A percentile compares a stretch with the other conserved stretches of the same genome.
These are phyloP conservation scores for Penicillium tannophilum DNA, from an alignment of 495 filamentous ascomycete genomes.

Conservation along the genomic window DNA sequence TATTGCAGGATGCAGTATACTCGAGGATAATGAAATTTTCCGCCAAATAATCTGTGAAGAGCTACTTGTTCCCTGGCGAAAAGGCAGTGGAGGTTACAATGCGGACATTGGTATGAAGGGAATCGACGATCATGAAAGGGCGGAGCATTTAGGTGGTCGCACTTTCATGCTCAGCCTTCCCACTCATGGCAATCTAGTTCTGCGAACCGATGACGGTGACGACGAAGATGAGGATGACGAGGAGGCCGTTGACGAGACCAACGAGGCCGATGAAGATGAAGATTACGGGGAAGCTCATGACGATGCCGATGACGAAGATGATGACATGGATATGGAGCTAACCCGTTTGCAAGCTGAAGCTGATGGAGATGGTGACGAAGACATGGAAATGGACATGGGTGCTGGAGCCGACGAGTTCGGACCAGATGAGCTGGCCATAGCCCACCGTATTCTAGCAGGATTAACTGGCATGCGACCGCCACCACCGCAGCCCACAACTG, in stretches of 20 bases:
- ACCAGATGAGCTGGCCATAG: constrained; percentile 62
- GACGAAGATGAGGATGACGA: constrained; percentile 55
- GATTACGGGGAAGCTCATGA: constrained; percentile 48
- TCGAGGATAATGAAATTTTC: constrained; percentile 76
- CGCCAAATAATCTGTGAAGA: constrained; percentile 85
- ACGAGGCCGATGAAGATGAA: constrained; percentile 46
- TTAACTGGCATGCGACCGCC: constrained; percentile 17
- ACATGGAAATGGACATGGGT: constrained; percentile 55
- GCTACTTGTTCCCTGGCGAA: constrained; percentile 81
- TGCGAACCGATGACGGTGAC: constrained; percentile 50
- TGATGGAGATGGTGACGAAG: constrained; percentile 35
- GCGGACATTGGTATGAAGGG: constrained; percentile 80
- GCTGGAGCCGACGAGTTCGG: constrained; percentile 37
- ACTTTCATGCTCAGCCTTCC: constrained; percentile 44
- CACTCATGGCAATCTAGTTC: constrained; percentile 40
- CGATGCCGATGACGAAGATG: constrained; percentile 43
- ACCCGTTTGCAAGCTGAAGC: constrained; percentile 11
- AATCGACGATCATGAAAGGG: constrained; percentile 82
- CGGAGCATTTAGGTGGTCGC: constrained; percentile 37
- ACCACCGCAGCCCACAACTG: constrained; percentile 11
- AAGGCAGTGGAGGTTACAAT: constrained; percentile 84
- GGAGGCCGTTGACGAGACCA: constrained; percentile 50
- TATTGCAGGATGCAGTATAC: constrained; percentile 86
- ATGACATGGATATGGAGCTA: constrained; percentile 47
- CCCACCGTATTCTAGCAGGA: constrained; percentile 63